phyloP scores from a whole-genome alignment of 2,329 filamentous ascomycete genomes.

The Cadophora sp. region DNA sequence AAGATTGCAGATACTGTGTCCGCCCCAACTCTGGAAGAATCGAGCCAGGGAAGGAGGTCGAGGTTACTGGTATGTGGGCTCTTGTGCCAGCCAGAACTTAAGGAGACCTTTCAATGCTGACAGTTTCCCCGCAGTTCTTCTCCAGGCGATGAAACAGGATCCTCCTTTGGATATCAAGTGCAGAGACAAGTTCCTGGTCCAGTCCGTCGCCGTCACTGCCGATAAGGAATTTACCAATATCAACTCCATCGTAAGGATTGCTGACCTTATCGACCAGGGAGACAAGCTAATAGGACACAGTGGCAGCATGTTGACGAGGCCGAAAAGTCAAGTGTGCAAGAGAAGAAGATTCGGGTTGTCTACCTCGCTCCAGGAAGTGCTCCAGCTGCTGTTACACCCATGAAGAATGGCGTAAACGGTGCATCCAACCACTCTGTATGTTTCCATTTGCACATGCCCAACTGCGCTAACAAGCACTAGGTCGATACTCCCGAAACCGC shows the following conservation, averaged over 20 bases:
- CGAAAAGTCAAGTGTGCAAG: constrained; percentile 79
- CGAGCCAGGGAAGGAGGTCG: constrained; percentile 86
- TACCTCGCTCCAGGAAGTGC: constrained; percentile 70
- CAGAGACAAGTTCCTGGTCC: constrained; percentile 96
- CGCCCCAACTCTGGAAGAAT: constrained; percentile 96
- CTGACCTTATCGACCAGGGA: not conserved
- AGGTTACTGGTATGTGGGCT: constrained; percentile 79
- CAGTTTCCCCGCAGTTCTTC: constrained; percentile 68
- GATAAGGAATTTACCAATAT: constrained; percentile 87
- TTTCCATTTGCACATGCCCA: constrained; percentile 11
- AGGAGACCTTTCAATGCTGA: constrained; percentile 29
- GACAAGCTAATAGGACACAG: constrained; percentile 28
- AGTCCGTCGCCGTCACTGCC: constrained; percentile 82
- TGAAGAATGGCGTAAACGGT: constrained; percentile 40
- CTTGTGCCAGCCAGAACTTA: not conserved
- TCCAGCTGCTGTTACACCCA: constrained; percentile 36
- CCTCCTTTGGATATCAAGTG: constrained; percentile 86
- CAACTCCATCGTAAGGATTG: constrained; percentile 73
- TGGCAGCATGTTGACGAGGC: constrained; percentile 77
- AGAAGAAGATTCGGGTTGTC: constrained; percentile 93
- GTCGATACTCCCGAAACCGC: constrained; percentile 36
- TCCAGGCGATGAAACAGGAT: constrained; percentile 98
- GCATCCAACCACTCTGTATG: constrained; percentile 35
- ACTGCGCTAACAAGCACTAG: constrained; percentile 25
- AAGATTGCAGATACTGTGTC: constrained; percentile 82